Evolutionary conservation across 371 early-diverging fungal species (phyloP), one percentile per base, ranked within the genome.

Genomic region (Conidiobolus incongruus): DNA sequence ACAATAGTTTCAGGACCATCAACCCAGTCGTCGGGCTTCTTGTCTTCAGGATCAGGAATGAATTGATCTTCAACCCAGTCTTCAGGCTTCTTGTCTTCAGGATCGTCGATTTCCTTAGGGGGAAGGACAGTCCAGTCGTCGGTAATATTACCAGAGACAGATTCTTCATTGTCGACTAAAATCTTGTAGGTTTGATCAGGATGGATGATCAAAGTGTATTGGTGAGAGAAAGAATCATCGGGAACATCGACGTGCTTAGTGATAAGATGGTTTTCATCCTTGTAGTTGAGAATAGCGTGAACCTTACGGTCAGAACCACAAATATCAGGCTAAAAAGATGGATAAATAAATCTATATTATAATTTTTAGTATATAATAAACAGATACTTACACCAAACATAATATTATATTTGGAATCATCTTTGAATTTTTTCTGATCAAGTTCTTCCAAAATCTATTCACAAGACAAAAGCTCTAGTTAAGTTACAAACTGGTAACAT

Each of bases 221-320:
- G 60, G 57, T 80, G 77, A 17, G 91, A 75, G 47, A 68, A 62
- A 47, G 63, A 60, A 52, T 83, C 86, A 19, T 56, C 63, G 47
- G 84, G 75, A 15, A 75, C 70, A 40, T 71, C 63, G 31, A 76
- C 54, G 26, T 58, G 54, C 51, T 68, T 74, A 53, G 69, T 72
- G 48, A 65, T 52, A 46, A 83, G 57, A 49, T 88, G 72, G 65
- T 94, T 90, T 63, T 77, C 76, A 62, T 85, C 89, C 52, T 78
- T 70, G 75, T 93, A 85, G 45, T 82, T 73, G 68, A 90, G 72
- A 59, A 94, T 93, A 51, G 89, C 76, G 58, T 96, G 97, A 20
- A 96, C 78, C 52, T 82, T 82, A 66, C 84, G 80, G 50, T 78
- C 79, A 46, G 67, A 50, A 24, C 90, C 97, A 63, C 97, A 96